Evolutionary conservation across 1,284 basidiomycete species (phyloP).

Genomic region (Cryptococcus sp.): DNA sequence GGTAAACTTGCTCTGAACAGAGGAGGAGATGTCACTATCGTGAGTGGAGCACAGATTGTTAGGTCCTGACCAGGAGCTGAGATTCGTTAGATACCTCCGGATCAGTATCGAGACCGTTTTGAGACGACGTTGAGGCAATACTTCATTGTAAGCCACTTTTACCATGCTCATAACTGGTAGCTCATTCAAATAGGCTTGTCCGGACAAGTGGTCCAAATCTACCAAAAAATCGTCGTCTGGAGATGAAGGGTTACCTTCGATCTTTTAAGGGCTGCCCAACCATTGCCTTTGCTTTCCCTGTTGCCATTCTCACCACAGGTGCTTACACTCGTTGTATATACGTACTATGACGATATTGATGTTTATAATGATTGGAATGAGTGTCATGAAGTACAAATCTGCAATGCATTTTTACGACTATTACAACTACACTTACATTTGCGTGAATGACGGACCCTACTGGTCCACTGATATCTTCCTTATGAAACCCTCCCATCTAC

Average conservation of each 20-base stretch:
- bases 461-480: conserved; percentile 7
- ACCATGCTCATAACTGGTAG: neutral
- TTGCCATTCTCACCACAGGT: no score
- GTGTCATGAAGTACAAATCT: no score
- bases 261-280: neutral
- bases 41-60: conserved; percentile 7
- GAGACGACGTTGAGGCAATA: conserved; percentile 29
- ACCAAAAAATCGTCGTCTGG: conserved; percentile 1
- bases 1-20: conserved; percentile 30
- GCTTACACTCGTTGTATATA: no score
- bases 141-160: conserved; percentile 19
- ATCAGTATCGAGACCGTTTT: conserved; percentile 35
- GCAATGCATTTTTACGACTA: no score
- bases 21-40: conserved; percentile 35
- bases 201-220: conserved; percentile 33
- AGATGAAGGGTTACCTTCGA: neutral
- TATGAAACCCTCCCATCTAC: conserved; percentile 44
- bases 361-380: no score
- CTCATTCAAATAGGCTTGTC: conserved; percentile 21
- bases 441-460: no score
- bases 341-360: no score
- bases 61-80: no score
- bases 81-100: conserved; percentile 28
- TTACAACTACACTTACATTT: no score
- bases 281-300: no score